Base-by-base conservation (phyloP, 164 flowering plant genomes). In the Vitis amurensis region DNA sequence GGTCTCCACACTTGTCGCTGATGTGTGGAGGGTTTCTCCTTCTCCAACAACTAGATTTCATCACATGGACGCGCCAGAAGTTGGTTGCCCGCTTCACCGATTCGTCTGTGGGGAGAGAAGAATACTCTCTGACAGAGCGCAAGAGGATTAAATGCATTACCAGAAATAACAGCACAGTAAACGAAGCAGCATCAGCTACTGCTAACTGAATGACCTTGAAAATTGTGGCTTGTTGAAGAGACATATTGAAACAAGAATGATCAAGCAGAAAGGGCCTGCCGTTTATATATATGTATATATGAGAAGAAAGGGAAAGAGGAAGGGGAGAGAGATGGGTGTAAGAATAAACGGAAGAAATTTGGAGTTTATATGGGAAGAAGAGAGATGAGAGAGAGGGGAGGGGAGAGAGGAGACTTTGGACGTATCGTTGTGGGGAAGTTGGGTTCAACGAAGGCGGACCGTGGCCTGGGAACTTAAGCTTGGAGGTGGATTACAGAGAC, bases 21-120 rank as follows among this genome's bases (percentile, higher is more conserved):
- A 84, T 84, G 81, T 80, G 67, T 84, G 79, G 17, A 84, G 80
- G 27, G 88, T 84, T 63, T 84, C 88, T 1, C 88, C 85, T 74
- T 82, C 88, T 63, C 83, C 84, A 37, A 84, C 85, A 2, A 84
- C 82, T 84, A 84, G 3, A 84, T 79, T 50, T 84, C 88, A 23
- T 82, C 85, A 55, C 88, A 84, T 3, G 82, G 83, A 10, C 78
- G 55, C 58, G 30, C 48, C n/a, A 49, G 15, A 19, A 79, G 55
- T 51, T 58, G 66, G 53, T n/a, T 12, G 67, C 7, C 81, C 77
- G n/a, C 57, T 60, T 67, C 51, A 66, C 58, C 2, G 50, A 3
- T 4, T 59, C 71, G 1, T 44, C 67, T 3, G 3, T 16, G 1
- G 50, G 2, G 51, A 14, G 5, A 3, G 65, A 37, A 3, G 44